Conservation (phyloP, 2,329 filamentous ascomycete species). For the Pseudodiploospora longispora region DNA sequence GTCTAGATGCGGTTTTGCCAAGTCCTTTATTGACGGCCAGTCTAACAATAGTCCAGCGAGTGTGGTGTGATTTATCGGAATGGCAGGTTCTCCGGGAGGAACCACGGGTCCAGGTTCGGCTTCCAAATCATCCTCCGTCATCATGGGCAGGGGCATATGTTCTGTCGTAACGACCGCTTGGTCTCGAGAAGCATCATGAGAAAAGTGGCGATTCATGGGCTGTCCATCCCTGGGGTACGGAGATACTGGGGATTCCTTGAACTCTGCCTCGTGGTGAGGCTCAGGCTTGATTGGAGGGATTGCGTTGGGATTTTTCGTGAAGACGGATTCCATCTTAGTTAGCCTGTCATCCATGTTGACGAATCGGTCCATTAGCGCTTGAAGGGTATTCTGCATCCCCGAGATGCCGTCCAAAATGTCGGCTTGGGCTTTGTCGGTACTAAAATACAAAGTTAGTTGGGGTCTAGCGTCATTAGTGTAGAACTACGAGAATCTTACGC, state of each 20-base stretch:
- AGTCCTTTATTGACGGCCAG: constrained; percentile 58
- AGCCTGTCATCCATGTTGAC: constrained; percentile 29
- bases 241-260: constrained; percentile 15
- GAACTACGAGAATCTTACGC: constrained; percentile 52
- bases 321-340: constrained; percentile 25
- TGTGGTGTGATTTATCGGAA: constrained; percentile 82
- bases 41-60: constrained; percentile 74
- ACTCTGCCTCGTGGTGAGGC: constrained; percentile 20
- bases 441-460: constrained; percentile 17
- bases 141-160: constrained; percentile 18
- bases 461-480: background rate
- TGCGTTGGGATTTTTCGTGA: constrained; percentile 13
- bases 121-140: constrained; percentile 41
- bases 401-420: constrained; percentile 52
- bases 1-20: constrained; percentile 48
- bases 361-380: constrained; percentile 28
- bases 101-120: constrained; percentile 44
- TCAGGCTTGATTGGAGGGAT: constrained; percentile 6
- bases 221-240: constrained; percentile 11
- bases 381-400: constrained; percentile 30
- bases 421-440: constrained; percentile 51
- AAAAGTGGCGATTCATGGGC: constrained; percentile 11
- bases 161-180: constrained; percentile 17
- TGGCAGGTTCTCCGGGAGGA: constrained; percentile 54
- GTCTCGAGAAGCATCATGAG: constrained; percentile 16